Percentiles rank a stretch among this genome's conserved stretches.
phyloP scores from a whole-genome alignment of 176 grass and related monocot genomes.

The Carex scoparia region DNA sequence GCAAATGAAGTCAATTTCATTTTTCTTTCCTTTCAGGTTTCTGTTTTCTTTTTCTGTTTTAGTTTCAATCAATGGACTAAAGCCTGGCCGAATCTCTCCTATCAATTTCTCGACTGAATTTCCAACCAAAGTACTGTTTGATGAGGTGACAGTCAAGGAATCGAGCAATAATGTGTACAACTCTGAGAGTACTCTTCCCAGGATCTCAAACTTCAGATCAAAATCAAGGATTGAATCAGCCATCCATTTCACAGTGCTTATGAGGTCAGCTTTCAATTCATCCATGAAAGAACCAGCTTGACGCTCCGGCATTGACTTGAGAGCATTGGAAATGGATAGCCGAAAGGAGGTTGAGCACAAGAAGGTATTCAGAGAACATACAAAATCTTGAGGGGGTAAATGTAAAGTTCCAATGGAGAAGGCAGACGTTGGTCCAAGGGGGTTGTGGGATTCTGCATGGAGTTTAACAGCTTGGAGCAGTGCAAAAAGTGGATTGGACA shows the following conservation, averaged over 20 bases:
- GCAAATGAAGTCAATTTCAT: constrained; percentile 30
- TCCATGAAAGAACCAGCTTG: constrained; percentile 75
- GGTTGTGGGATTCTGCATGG: constrained; percentile 36
- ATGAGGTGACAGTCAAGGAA: constrained; percentile 61
- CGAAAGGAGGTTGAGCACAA: constrained; percentile 46
- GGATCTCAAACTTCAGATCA: constrained; percentile 46
- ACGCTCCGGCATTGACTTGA: constrained; percentile 82
- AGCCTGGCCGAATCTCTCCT: constrained; percentile 46
- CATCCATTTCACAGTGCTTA: constrained; percentile 72
- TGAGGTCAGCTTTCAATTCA: constrained; percentile 60
- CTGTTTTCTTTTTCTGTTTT: constrained; percentile 38
- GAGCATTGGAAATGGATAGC: constrained; percentile 50
- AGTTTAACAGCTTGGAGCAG: constrained; percentile 69
- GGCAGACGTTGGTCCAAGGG: constrained; percentile 30
- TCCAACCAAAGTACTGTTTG: constrained; percentile 65
- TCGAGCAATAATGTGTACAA: constrained; percentile 64
- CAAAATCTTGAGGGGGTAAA: constrained; percentile 43
- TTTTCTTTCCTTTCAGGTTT: constrained; percentile 23
- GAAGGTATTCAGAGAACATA: constrained; percentile 54
- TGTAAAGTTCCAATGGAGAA: constrained; percentile 51
- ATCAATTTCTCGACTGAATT: constrained; percentile 78
- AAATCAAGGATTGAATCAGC: constrained; percentile 26
- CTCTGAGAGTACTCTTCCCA: constrained; percentile 74
- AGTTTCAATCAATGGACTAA: constrained; percentile 54
- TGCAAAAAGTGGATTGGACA: constrained; percentile 61